These are phyloP conservation scores for Croton laevigatus DNA, from an alignment of 441 rosid species.

Conservation along the genomic window DNA sequence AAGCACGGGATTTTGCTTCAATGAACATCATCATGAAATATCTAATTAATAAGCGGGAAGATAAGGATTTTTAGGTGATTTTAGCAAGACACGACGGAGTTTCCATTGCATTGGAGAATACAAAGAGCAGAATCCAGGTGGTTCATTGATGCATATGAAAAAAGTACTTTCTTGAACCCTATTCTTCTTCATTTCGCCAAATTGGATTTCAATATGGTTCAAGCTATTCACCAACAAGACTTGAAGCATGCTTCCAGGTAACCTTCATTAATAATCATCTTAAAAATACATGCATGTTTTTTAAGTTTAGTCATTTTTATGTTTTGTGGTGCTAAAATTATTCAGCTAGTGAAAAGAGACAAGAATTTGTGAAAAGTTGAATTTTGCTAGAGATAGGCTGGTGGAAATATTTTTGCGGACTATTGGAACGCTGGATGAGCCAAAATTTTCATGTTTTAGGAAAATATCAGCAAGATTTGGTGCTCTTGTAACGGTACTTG, in stretches of 20 bases:
- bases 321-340: no score
- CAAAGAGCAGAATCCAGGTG: slow-evolving; percentile 33
- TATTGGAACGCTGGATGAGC: slow-evolving; percentile 22
- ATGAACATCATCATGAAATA: slow-evolving; percentile 7
- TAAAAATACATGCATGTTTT: neutral
- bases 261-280: neutral
- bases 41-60: neutral
- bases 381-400: slow-evolving; percentile 29
- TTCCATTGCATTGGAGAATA: slow-evolving; percentile 37
- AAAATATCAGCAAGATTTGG: slow-evolving; percentile 17
- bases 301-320: neutral
- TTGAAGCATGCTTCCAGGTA: slow-evolving; percentile 26
- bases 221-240: slow-evolving; percentile 28
- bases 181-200: slow-evolving; percentile 31
- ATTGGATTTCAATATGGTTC: slow-evolving; percentile 35
- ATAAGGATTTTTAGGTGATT: neutral
- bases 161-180: neutral
- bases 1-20: slow-evolving; percentile 26
- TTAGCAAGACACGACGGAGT: slow-evolving; percentile 27
- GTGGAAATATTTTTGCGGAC: slow-evolving; percentile 31
- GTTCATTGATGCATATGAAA: slow-evolving; percentile 27
- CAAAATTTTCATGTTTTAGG: slow-evolving; percentile 19
- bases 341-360: slow-evolving; percentile 36
- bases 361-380: slow-evolving; percentile 15
- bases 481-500: slow-evolving; percentile 21